Percentiles rank a stretch among this genome's conserved stretches.
Conservation (phyloP, 1,139 yeast genomes). For the Protomyces pachydermus region DNA sequence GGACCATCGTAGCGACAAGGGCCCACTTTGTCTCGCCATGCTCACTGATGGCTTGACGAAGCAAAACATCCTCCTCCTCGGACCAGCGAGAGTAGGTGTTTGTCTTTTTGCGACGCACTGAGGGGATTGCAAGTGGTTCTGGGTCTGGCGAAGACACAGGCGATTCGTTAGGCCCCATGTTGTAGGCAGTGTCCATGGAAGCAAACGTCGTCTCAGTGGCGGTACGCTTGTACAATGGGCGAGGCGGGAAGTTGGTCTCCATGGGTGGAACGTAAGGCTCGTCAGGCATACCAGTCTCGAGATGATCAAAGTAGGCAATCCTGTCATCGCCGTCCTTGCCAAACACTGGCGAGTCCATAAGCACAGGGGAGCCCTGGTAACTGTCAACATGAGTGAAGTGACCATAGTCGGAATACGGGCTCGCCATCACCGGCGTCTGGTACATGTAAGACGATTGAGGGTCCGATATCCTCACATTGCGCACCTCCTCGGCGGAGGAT, state of each 20-base stretch:
- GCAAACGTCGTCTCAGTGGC: neutral
- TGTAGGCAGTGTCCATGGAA: neutral
- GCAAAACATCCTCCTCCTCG: slow-evolving; percentile 18
- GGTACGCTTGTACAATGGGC: neutral
- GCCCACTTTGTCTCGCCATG: slow-evolving; percentile 23
- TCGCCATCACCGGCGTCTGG: slow-evolving; percentile 16
- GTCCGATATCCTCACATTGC: neutral
- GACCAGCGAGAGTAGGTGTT: slow-evolving; percentile 23
- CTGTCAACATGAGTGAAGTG: slow-evolving; percentile 7
- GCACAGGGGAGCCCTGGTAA: neutral
- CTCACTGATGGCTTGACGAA: slow-evolving; percentile 12
- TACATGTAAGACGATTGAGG: neutral
- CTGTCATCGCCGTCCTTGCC: neutral
- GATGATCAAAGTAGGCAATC: neutral
- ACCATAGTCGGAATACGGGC: slow-evolving; percentile 22
- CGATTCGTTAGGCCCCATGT: neutral
- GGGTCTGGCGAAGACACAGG: slow-evolving; percentile 4
- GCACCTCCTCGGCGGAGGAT: neutral
- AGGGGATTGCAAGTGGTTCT: neutral
- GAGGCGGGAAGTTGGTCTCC: slow-evolving; percentile 15
- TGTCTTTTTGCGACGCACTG: slow-evolving; percentile 2
- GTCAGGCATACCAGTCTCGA: slow-evolving; percentile 16
- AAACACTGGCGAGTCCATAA: slow-evolving; percentile 18
- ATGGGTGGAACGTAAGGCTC: slow-evolving; percentile 17
- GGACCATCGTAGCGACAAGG: slow-evolving; percentile 22